Conservation (phyloP, 2,329 filamentous ascomycete genomes). For the Beauveria bassiana region DNA sequence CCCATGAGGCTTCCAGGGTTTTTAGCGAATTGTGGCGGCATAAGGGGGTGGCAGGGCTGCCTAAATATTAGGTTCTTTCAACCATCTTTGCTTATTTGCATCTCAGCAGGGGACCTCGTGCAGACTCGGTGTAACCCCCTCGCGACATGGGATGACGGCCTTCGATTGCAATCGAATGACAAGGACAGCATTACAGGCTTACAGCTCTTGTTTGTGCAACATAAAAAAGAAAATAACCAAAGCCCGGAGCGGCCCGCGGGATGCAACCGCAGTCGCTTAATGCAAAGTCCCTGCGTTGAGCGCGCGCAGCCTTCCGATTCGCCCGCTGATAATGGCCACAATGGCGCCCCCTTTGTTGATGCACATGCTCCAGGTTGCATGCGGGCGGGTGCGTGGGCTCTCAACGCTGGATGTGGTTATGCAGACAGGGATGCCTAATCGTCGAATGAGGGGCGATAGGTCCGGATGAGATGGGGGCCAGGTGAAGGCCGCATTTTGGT, state of each 20-base stretch:
- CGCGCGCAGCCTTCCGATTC: neutral
- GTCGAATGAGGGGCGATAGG: neutral
- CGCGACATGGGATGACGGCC: neutral
- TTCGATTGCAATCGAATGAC: neutral
- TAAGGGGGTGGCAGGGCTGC: neutral
- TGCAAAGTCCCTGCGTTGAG: neutral
- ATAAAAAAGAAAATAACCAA: neutral
- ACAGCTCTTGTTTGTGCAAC: neutral
- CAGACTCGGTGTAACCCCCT: neutral
- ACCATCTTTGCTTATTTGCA: neutral
- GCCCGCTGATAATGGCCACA: neutral
- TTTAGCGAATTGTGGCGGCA: constrained; percentile 5
- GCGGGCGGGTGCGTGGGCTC: neutral
- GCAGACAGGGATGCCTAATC: neutral
- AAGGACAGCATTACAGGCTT: neutral
- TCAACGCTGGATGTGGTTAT: neutral
- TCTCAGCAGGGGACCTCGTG: neutral
- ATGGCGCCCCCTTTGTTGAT: neutral
- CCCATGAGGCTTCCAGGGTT: neutral
- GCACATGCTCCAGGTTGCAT: neutral
- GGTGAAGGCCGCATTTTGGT: neutral
- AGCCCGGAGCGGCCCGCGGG: neutral
- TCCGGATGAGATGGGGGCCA: neutral
- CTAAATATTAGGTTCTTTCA: too few relatives aligned
- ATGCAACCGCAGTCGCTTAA: neutral